A percentile compares a stretch with the other conserved stretches of the same genome.
Evolutionary conservation across 1,284 basidiomycete species (phyloP).

Genomic region (Fomitiporia mediterranea): DNA sequence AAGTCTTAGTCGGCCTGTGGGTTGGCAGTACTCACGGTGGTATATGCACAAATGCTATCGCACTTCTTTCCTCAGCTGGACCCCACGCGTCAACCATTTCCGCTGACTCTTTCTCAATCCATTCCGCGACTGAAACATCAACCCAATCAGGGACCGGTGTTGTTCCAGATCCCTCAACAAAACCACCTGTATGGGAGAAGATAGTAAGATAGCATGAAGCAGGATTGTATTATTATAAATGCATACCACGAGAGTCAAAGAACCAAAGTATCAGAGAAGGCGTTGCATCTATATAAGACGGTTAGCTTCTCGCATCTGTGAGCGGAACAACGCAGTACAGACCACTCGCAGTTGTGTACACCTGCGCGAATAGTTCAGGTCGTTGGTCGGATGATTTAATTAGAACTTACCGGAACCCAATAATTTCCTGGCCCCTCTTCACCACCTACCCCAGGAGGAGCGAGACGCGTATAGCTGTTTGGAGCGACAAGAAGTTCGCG

Average conservation of each 20-base stretch:
- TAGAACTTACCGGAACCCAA: constrained; percentile 56
- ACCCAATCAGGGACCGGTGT: constrained; percentile 60
- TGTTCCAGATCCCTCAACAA: constrained; percentile 39
- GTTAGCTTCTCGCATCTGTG: no score
- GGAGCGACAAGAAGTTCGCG: constrained; percentile 41
- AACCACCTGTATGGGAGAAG: constrained; percentile 44
- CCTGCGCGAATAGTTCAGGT: constrained; percentile 22
- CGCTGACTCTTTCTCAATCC: constrained; percentile 50
- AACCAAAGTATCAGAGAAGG: constrained; percentile 63
- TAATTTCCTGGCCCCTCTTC: constrained; percentile 60
- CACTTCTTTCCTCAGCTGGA: constrained; percentile 41
- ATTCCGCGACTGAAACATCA: constrained; percentile 52
- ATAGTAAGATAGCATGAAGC: not conserved
- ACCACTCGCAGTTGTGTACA: constrained; percentile 34
- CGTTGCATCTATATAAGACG: constrained; percentile 34
- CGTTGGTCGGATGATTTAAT: not conserved
- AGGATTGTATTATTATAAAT: not conserved
- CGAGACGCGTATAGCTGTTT: constrained; percentile 55
- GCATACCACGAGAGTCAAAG: constrained; percentile 63
- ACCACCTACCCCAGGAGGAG: constrained; percentile 57
- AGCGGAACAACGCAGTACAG: no score
- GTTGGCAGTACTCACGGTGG: constrained; percentile 42
- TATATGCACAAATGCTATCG: constrained; percentile 68
- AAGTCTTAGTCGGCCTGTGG: not conserved
- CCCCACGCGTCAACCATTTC: constrained; percentile 58